Conservation (phyloP, 768 basidiomycete genomes). For the Imleria badia region DNA sequence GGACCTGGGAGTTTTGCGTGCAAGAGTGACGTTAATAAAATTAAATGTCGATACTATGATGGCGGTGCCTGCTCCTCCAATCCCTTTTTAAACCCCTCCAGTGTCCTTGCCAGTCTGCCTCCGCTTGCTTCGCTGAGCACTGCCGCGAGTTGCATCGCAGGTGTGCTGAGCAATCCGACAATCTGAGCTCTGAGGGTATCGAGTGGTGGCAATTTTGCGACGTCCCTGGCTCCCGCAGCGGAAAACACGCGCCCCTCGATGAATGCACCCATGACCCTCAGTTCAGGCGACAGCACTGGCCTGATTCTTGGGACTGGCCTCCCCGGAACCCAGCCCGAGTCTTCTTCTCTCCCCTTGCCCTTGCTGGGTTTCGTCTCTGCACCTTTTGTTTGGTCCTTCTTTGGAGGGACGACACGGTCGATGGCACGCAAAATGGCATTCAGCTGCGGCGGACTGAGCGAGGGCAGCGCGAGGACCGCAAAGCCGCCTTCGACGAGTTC, state of each 20-base stretch:
- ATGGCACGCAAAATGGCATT: conserved; percentile 64
- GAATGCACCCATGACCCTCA: conserved; percentile 75
- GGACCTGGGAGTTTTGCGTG: conserved; percentile 87
- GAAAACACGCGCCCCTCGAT: conserved; percentile 75
- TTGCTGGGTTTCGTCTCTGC: conserved; percentile 45
- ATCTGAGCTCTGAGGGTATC: conserved; percentile 79
- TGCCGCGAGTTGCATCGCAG: conserved; percentile 70
- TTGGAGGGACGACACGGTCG: conserved; percentile 63
- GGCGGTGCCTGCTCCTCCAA: conserved; percentile 48
- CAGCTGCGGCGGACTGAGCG: conserved; percentile 72
- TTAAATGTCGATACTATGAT: conserved; percentile 20
- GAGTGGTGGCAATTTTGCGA: conserved; percentile 75
- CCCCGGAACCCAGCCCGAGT: conserved; percentile 64
- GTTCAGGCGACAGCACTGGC: conserved; percentile 57
- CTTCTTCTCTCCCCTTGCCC: conserved; percentile 54
- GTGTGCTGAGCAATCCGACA: conserved; percentile 78
- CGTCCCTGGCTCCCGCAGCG: conserved; percentile 54
- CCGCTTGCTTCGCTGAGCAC: conserved; percentile 69
- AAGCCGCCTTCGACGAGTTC: conserved; percentile 57
- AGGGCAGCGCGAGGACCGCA: conserved; percentile 62
- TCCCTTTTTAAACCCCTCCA: conserved; percentile 72
- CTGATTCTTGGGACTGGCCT: conserved; percentile 61
- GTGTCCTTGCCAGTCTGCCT: conserved; percentile 63
- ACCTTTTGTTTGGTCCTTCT: conserved; percentile 50
- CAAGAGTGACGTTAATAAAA: conserved; percentile 18